Percentiles rank a stretch among this genome's conserved stretches.
Evolutionary conservation across 306 rosid species (phyloP).

Genomic region (Cucumis cinereus): DNA sequence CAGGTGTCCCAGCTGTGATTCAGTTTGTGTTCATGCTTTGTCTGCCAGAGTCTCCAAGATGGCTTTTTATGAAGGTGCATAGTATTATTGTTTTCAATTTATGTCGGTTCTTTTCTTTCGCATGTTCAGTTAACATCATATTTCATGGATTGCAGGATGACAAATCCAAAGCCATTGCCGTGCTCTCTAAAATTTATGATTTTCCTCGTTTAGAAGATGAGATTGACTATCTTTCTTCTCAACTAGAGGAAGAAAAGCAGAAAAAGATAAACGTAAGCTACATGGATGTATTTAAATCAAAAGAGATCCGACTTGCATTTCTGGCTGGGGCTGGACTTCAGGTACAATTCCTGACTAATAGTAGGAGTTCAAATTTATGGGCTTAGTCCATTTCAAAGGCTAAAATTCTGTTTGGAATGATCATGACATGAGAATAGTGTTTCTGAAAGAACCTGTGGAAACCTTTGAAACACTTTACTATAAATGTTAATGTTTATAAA

Average conservation of each 20-base stretch:
- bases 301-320: constrained; percentile 79
- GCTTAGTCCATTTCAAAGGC: background rate
- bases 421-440: background rate
- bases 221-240: constrained; percentile 42
- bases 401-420: background rate
- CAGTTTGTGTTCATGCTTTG: constrained; percentile 67
- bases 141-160: constrained; percentile 29
- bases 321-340: constrained; percentile 82
- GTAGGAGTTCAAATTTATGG: background rate
- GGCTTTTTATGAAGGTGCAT: constrained; percentile 72
- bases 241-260: constrained; percentile 43
- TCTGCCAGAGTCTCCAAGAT: constrained; percentile 84
- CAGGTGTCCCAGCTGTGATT: constrained; percentile 68
- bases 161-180: constrained; percentile 42
- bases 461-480: background rate
- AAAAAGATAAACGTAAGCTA: constrained; percentile 27
- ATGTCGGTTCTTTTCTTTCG: background rate
- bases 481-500: background rate
- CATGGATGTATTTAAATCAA: constrained; percentile 45
- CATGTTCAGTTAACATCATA: background rate
- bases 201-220: constrained; percentile 64
- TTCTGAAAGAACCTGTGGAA: background rate
- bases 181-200: constrained; percentile 68
- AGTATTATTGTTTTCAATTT: background rate
- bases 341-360: constrained; percentile 22